Evolutionary conservation across 2,329 filamentous ascomycete species (phyloP), one percentile per base, ranked within the genome.

Genomic region (Sporothrix variecibatus): DNA sequence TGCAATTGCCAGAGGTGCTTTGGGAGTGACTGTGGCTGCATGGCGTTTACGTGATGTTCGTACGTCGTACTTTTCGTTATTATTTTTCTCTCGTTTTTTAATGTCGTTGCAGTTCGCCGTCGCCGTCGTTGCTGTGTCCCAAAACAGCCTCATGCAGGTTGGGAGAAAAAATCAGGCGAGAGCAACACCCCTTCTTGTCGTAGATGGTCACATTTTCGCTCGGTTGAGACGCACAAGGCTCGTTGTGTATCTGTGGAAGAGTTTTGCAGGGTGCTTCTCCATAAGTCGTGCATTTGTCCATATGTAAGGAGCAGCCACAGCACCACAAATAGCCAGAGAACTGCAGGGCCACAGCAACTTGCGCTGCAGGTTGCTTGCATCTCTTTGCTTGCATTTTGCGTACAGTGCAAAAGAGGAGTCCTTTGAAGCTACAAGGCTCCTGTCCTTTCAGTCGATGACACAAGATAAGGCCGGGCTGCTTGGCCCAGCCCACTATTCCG

Each of bases 401-500:
- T 31, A 1, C 31, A 40, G 31, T 12, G 31, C 11, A 46, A 46
- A 46, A 46, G 43, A 46, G 43, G 43, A 46, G 43, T 20, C 3
- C 15, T 17, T 49, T 20, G 4, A 20, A 49, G 15, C 17, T 64
- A 8, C 34, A 43, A 62, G 43, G 7, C 20, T n/a, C 20, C n/a
- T 43, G 34, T 23, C 34, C 15, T 34, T 68, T 43, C 26, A 2
- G 12, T 49, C 7, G 17, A 23, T 7, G 34, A n/a, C 40, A 31
- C 43, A 51, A 68, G 65, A 51, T 68, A 34, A 51, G 65, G 43
- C 43, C 65, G n/a, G 23, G 43, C 15, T 8, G 31, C 65, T 68
- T 68, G 26, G 43, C 62, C 17, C 15, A 68, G 34, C 26, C 72
- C 72, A 69, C 72, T 31, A 62, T 49, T 40, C 17, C 43, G 62